Evolutionary conservation across 345 rosid species (phyloP).

Genomic region (Ceriops tagal): DNA sequence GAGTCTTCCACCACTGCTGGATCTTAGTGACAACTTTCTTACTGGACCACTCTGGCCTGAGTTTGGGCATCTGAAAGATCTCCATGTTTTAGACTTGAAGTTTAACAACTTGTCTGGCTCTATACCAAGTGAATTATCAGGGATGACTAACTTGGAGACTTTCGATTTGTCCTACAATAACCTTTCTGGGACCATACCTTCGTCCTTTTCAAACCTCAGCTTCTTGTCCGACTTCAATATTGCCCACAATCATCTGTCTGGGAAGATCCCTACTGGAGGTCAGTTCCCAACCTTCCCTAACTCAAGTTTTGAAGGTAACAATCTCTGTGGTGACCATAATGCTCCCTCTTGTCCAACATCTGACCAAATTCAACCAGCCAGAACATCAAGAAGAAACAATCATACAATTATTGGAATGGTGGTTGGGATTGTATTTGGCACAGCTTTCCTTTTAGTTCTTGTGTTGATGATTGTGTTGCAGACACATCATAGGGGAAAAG

Average conservation of each 20-base stretch:
- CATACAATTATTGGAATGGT: constrained; percentile 48
- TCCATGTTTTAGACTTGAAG: constrained; percentile 16
- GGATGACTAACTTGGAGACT: constrained; percentile 21
- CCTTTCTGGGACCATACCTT: constrained; percentile 20
- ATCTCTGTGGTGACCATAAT: constrained; percentile 70
- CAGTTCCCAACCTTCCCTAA: constrained; percentile 75
- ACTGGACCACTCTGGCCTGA: constrained; percentile 22
- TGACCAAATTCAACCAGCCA: constrained; percentile 7
- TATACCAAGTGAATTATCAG: constrained; percentile 24
- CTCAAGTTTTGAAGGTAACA: constrained; percentile 74
- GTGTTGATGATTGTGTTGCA: constrained; percentile 45
- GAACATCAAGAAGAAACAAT: constrained; percentile 32
- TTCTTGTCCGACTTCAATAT: constrained; percentile 60
- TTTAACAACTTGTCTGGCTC: constrained; percentile 13
- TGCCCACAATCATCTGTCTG: constrained; percentile 51
- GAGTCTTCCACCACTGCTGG: constrained; percentile 22
- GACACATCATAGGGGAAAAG: constrained; percentile 51
- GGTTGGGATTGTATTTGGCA: constrained; percentile 56
- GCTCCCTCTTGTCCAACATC: constrained; percentile 28
- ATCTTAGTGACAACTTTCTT: constrained; percentile 14
- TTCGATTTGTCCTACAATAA: constrained; percentile 24
- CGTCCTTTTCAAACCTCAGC: constrained; percentile 16
- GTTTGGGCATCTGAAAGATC: constrained; percentile 19
- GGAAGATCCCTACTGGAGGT: constrained; percentile 55
- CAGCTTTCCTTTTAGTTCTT: constrained; percentile 44